phyloP scores from a whole-genome alignment of 208 protist genomes.

The Leishmania guyanensis region DNA sequence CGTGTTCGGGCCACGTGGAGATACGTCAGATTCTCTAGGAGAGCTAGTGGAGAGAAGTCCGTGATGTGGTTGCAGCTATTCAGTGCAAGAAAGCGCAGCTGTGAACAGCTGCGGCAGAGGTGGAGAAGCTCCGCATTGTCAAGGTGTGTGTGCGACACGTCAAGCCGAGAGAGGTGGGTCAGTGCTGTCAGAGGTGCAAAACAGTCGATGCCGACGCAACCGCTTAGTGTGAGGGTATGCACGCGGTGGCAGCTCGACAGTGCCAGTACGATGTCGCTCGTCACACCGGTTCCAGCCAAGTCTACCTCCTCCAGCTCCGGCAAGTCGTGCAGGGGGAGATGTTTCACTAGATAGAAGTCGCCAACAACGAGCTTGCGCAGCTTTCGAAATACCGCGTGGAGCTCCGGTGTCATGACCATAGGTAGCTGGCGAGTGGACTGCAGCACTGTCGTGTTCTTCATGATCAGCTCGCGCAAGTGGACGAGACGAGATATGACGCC shows the following conservation, averaged over 20 bases:
- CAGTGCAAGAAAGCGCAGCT: conserved; percentile 11
- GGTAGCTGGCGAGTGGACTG: conserved; percentile 15
- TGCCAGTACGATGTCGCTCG: conserved; percentile 13
- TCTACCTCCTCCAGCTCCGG: conserved; percentile 24
- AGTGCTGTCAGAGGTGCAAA: conserved; percentile 14
- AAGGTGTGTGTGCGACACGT: conserved; percentile 17
- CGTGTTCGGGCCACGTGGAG: conserved; percentile 26
- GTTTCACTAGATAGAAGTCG: conserved; percentile 34
- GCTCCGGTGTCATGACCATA: conserved; percentile 20
- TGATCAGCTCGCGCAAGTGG: conserved; percentile 33
- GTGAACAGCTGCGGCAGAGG: conserved; percentile 19
- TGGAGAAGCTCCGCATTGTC: conserved; percentile 13
- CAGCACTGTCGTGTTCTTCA: conserved; percentile 28
- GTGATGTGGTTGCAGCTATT: conserved; percentile 20
- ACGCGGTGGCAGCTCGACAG: conserved; percentile 23
- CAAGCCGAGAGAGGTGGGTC: conserved; percentile 9
- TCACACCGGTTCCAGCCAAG: conserved; percentile 24
- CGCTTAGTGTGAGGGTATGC: conserved; percentile 20
- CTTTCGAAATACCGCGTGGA: conserved; percentile 27
- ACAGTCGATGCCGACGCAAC: conserved; percentile 10
- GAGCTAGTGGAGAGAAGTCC: conserved; percentile 21
- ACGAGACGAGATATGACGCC: conserved; percentile 21
- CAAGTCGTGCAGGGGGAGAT: conserved; percentile 25
- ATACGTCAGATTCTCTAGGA: conserved; percentile 10
- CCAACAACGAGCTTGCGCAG: conserved; percentile 33